Conservation (phyloP, 768 basidiomycete species). For the Suillus discolor region DNA sequence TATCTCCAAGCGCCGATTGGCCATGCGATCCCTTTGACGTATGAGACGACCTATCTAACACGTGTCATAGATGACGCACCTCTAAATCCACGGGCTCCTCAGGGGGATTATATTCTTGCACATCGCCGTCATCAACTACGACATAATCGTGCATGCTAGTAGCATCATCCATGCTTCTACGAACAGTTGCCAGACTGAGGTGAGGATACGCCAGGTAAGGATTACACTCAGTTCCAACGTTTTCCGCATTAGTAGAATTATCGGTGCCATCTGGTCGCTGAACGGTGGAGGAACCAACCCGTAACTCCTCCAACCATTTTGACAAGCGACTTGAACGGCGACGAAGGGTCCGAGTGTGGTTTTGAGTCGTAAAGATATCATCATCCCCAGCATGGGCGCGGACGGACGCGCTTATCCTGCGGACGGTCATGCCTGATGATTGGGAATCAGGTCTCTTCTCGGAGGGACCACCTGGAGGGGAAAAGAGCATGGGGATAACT, state of each 20-base stretch:
- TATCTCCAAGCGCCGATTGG: conserved; percentile 22
- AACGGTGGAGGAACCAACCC: conserved; percentile 22
- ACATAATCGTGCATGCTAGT: conserved; percentile 43
- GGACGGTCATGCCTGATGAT: conserved; percentile 32
- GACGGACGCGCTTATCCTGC: conserved; percentile 28
- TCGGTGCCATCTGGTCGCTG: conserved; percentile 18
- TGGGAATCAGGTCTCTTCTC: conserved; percentile 25
- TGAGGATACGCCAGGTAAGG: conserved; percentile 48
- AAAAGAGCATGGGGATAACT: conserved; percentile 11
- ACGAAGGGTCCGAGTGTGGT: conserved; percentile 21
- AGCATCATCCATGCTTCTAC: conserved; percentile 33
- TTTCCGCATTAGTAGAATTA: conserved; percentile 24
- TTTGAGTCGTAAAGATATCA: conserved; percentile 8
- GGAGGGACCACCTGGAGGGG: conserved; percentile 20
- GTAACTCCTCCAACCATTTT: conserved; percentile 48
- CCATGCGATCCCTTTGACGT: conserved; percentile 25
- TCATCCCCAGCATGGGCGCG: conserved; percentile 17
- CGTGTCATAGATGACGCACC: conserved; percentile 31
- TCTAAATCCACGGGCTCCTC: conserved; percentile 17
- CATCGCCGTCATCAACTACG: conserved; percentile 38
- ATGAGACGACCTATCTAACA: conserved; percentile 23
- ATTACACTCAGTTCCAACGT: conserved; percentile 32
- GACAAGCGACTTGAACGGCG: conserved; percentile 44
- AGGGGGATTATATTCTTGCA: conserved; percentile 25
- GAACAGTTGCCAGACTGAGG: conserved; percentile 30